Percentiles rank a stretch among this genome's conserved stretches.
These are phyloP conservation scores for Rhizodiscina lignyota DNA, from an alignment of 495 filamentous ascomycete genomes.

Conservation along the genomic window DNA sequence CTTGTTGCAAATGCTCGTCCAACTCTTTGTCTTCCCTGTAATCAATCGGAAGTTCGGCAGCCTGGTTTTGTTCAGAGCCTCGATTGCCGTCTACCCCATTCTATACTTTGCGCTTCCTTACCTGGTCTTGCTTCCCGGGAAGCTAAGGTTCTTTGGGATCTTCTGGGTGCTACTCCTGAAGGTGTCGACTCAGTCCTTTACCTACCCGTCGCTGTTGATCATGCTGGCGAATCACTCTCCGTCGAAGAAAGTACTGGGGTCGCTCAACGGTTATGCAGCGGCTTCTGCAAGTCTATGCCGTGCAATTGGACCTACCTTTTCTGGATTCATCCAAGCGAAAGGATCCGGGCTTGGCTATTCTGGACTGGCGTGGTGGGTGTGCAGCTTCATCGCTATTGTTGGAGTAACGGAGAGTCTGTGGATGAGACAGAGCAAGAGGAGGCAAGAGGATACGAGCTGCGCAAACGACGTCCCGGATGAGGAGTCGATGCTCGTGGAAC, in stretches of 20 bases:
- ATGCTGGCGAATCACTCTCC: slow-evolving; percentile 74
- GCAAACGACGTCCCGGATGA: neutral
- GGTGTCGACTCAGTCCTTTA: slow-evolving; percentile 68
- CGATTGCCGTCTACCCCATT: slow-evolving; percentile 68
- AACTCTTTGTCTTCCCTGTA: slow-evolving; percentile 66
- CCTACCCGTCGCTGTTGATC: slow-evolving; percentile 74
- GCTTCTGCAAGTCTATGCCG: slow-evolving; percentile 77
- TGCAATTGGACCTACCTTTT: slow-evolving; percentile 75
- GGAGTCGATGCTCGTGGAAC: neutral
- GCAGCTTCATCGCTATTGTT: slow-evolving; percentile 52
- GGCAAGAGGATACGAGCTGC: neutral
- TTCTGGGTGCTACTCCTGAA: slow-evolving; percentile 70
- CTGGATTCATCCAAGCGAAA: slow-evolving; percentile 65
- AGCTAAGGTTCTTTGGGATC: slow-evolving; percentile 52
- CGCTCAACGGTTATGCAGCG: slow-evolving; percentile 84
- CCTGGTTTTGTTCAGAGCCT: slow-evolving; percentile 61
- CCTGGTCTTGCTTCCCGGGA: slow-evolving; percentile 61
- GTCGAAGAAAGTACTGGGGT: slow-evolving; percentile 61
- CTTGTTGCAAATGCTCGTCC: slow-evolving; percentile 71
- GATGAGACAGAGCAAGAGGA: slow-evolving; percentile 17
- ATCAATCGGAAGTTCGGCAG: slow-evolving; percentile 55
- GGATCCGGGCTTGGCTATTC: slow-evolving; percentile 67
- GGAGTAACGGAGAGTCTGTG: slow-evolving; percentile 44
- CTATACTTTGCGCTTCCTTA: slow-evolving; percentile 83
- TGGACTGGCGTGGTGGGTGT: slow-evolving; percentile 85